Conservation (phyloP, 371 early-diverging fungal genomes). For the Ecytonucleospora hepatopenaei region DNA sequence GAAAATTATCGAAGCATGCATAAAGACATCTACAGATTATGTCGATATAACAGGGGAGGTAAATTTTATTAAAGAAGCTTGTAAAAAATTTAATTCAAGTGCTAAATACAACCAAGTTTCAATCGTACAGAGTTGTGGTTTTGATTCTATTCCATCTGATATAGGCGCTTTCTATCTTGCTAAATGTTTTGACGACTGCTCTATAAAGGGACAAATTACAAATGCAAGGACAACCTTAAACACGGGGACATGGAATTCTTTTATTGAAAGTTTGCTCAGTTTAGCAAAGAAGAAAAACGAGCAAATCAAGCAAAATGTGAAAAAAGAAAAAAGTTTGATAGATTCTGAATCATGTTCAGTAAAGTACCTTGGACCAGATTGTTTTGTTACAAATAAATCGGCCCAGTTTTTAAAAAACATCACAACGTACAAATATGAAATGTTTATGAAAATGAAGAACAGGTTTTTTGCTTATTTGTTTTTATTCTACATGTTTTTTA, state of each 20-base stretch:
- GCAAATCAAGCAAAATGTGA: neutral
- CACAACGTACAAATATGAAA: conserved; percentile 10
- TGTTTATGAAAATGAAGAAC: conserved; percentile 34
- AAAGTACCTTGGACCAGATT: conserved; percentile 50
- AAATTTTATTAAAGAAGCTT: conserved; percentile 62
- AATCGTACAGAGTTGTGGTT: conserved; percentile 72
- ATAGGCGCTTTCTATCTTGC: conserved; percentile 57
- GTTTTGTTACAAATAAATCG: conserved; percentile 50
- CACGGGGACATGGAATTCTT: conserved; percentile 54
- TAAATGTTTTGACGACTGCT: conserved; percentile 45
- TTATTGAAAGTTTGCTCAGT: conserved; percentile 23
- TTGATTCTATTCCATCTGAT: conserved; percentile 74
- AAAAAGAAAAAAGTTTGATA: neutral
- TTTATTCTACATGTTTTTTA: conserved; percentile 11
- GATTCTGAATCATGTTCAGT: conserved; percentile 33
- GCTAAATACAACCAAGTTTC: conserved; percentile 62
- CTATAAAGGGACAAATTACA: conserved; percentile 36
- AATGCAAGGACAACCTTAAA: conserved; percentile 55
- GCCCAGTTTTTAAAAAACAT: conserved; percentile 17
- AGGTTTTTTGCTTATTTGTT: conserved; percentile 20
- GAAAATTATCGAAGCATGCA: conserved; percentile 68
- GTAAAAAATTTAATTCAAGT: conserved; percentile 61
- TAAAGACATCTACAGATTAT: conserved; percentile 68
- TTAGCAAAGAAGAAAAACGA: neutral
- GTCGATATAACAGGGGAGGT: conserved; percentile 77